Evolutionary conservation across 2,329 filamentous ascomycete species (phyloP).

Genomic region (Penicillium olsonii): DNA sequence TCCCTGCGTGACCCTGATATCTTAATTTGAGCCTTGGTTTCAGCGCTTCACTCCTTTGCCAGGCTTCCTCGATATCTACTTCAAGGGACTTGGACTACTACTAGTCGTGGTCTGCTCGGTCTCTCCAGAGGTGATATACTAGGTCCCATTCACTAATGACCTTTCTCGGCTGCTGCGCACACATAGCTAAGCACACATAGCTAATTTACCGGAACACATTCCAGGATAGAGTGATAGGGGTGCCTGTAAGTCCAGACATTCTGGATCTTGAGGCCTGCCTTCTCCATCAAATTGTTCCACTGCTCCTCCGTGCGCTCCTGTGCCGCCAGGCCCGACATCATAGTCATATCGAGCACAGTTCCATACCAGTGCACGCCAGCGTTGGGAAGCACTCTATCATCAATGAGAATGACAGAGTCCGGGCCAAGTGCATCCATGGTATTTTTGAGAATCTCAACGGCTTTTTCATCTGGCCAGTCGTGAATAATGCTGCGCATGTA

Average conservation of each 20-base stretch:
- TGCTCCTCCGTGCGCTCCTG: conserved; percentile 37
- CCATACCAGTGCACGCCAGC: conserved; percentile 31
- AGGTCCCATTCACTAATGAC: no score
- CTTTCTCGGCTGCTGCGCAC: background rate
- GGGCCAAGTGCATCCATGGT: conserved; percentile 34
- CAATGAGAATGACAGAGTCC: conserved; percentile 43
- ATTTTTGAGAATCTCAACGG: conserved; percentile 20
- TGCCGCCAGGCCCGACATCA: conserved; percentile 36
- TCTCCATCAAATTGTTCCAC: conserved; percentile 28
- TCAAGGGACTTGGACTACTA: no score
- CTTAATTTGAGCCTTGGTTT: no score
- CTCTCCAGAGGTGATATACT: no score
- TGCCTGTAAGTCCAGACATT: conserved; percentile 1
- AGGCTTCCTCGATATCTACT: no score
- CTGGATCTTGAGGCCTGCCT: conserved; percentile 6
- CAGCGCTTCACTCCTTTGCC: no score
- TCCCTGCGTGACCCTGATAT: background rate
- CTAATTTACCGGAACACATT: background rate
- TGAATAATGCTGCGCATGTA: conserved; percentile 25
- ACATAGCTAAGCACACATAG: background rate
- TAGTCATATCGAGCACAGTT: conserved; percentile 36
- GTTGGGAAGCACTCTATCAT: conserved; percentile 45
- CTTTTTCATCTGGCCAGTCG: conserved; percentile 22
- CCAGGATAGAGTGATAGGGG: background rate
- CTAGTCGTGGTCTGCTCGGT: no score